A percentile compares a stretch with the other conserved stretches of the same genome.
These are phyloP conservation scores for Kwoniella bestiolae DNA, from an alignment of 768 basidiomycete genomes.

Conservation along the genomic window DNA sequence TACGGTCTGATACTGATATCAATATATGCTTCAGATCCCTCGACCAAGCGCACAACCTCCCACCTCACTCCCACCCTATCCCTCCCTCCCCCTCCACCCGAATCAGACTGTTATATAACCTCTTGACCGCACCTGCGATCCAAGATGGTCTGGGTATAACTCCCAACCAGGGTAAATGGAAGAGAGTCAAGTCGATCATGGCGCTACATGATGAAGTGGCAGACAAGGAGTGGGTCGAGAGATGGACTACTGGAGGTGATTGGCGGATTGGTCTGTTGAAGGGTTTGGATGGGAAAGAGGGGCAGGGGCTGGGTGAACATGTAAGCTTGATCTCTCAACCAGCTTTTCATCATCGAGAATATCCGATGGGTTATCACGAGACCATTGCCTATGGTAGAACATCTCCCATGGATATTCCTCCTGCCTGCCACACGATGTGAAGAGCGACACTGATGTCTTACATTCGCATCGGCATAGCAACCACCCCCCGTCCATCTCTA, in stretches of 20 bases:
- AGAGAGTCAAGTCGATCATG: constrained; percentile 78
- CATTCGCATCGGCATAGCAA: constrained; percentile 27
- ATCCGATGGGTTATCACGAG: too few species aligned
- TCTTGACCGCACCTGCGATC: constrained; percentile 61
- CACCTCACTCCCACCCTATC: constrained; percentile 62
- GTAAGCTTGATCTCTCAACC: constrained; percentile 36
- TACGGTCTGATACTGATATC: too few species aligned
- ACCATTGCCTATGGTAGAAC: too few species aligned
- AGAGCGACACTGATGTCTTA: too few species aligned
- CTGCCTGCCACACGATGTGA: too few species aligned
- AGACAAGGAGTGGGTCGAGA: constrained; percentile 45
- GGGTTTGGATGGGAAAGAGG: constrained; percentile 31
- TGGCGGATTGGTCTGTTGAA: constrained; percentile 46
- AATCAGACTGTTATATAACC: constrained; percentile 45
- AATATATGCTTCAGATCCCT: constrained; percentile 75
- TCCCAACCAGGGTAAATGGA: constrained; percentile 73
- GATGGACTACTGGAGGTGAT: constrained; percentile 61
- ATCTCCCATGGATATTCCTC: too few species aligned
- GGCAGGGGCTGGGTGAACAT: constrained; percentile 37
- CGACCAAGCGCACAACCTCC: constrained; percentile 57
- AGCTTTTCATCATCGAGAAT: too few species aligned
- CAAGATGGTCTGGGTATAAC: constrained; percentile 86
- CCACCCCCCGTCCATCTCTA: constrained; percentile 60
- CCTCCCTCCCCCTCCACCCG: constrained; percentile 64
- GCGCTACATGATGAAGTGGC: constrained; percentile 75